Percentiles rank a stretch among this genome's conserved stretches.
phyloP scores from a whole-genome alignment of 805 yeast species.

The Lachancea sp. region DNA sequence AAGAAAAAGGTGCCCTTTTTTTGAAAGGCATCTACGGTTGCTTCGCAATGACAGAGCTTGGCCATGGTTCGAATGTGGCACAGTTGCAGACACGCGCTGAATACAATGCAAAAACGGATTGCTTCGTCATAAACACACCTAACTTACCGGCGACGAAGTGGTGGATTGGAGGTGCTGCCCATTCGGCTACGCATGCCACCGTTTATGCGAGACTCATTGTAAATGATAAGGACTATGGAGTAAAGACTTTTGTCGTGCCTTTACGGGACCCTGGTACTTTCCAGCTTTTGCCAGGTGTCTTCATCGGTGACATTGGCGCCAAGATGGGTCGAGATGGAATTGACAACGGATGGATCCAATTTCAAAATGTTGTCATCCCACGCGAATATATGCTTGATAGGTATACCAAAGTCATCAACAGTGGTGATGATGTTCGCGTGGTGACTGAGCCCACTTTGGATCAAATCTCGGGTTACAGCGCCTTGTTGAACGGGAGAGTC shows the following conservation, averaged over 20 bases:
- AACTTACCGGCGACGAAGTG: slow-evolving; percentile 91
- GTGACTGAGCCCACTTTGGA: slow-evolving; percentile 63
- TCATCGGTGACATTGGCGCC: slow-evolving; percentile 87
- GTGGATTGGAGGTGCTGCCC: slow-evolving; percentile 99
- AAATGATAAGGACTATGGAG: slow-evolving; percentile 82
- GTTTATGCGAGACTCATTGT: slow-evolving; percentile 80
- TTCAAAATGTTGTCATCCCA: slow-evolving; percentile 76
- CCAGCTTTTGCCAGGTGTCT: slow-evolving; percentile 68
- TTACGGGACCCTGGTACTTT: slow-evolving; percentile 64
- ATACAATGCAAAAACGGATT: slow-evolving; percentile 56
- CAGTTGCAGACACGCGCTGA: slow-evolving; percentile 90
- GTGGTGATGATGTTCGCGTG: slow-evolving; percentile 53
- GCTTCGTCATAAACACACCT: slow-evolving; percentile 77
- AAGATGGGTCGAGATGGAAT: slow-evolving; percentile 96
- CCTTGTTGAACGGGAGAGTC: slow-evolving; percentile 83
- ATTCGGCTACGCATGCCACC: slow-evolving; percentile 82
- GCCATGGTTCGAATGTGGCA: slow-evolving; percentile 92
- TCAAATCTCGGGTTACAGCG: slow-evolving; percentile 76
- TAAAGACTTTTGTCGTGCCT: slow-evolving; percentile 87
- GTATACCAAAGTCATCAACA: slow-evolving; percentile 63
- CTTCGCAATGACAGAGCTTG: slow-evolving; percentile 89
- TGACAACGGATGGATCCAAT: slow-evolving; percentile 96
- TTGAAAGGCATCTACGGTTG: slow-evolving; percentile 72
- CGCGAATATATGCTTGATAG: slow-evolving; percentile 75
- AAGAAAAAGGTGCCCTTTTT: slow-evolving; percentile 54